A percentile compares a stretch with the other conserved stretches of the same genome.
phyloP scores from a whole-genome alignment of 1,139 yeast species.

The Sugiyamaella novakii region DNA sequence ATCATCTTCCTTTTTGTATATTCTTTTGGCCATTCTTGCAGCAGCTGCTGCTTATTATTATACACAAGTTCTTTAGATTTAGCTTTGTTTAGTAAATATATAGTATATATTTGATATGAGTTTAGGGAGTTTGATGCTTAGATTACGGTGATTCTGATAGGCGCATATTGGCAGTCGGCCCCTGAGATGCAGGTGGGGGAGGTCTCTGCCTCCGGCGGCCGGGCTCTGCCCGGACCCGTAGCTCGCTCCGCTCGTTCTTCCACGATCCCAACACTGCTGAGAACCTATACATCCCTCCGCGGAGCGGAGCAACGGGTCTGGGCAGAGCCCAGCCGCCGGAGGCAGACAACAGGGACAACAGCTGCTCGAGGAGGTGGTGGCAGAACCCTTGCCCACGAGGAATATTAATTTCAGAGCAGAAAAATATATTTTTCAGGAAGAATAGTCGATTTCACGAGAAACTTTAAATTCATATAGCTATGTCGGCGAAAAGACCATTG shows the following conservation, averaged over 20 bases:
- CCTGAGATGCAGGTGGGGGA: not conserved
- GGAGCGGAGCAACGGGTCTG: constrained; percentile 5
- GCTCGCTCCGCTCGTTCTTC: not conserved
- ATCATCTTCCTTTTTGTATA: constrained; percentile 45
- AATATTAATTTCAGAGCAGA: not conserved
- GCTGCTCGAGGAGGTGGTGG: not conserved
- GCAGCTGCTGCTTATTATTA: constrained; percentile 61
- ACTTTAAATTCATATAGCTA: too few relatives aligned
- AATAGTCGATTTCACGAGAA: too few relatives aligned
- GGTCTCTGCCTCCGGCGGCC: not conserved
- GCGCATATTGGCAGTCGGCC: not conserved
- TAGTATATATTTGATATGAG: not conserved
- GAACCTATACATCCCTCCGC: too few relatives aligned
- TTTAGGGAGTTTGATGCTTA: constrained; percentile 2
- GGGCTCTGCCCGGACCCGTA: constrained; percentile 6
- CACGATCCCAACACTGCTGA: not conserved
- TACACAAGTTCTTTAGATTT: constrained; percentile 38
- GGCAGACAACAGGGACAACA: not conserved
- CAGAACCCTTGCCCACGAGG: constrained; percentile 10
- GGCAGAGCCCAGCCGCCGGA: constrained; percentile 11
- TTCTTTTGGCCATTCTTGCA: constrained; percentile 54
- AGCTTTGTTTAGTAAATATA: constrained; percentile 3
- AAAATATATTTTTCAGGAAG: not conserved
- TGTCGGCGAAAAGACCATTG: constrained; percentile 34
- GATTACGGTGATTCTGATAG: not conserved